Evolutionary conservation across 2,329 filamentous ascomycete genomes (phyloP).

Genomic region (Alternaria alternata): DNA sequence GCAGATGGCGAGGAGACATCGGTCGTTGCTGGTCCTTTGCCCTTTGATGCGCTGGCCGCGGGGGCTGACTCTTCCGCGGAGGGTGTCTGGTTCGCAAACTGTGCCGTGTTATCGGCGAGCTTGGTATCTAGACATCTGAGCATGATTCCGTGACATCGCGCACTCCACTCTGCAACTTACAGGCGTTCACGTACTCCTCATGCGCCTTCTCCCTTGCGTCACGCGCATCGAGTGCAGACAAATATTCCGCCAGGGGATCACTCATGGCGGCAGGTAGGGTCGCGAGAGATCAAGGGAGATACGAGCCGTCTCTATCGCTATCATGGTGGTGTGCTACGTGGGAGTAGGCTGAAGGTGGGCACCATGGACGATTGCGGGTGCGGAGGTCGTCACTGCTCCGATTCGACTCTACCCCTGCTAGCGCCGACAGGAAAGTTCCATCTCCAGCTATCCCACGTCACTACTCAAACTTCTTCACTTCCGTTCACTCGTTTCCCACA

Average conservation of each 20-base stretch:
- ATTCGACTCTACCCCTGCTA: constrained; percentile 26
- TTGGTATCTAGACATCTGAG: constrained; percentile 51
- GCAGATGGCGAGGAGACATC: constrained; percentile 25
- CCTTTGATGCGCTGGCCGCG: constrained; percentile 34
- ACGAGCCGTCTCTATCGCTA: constrained; percentile 8
- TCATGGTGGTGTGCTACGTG: constrained; percentile 35
- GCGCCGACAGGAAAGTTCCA: constrained; percentile 10
- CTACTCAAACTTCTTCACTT: not conserved
- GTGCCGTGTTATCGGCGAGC: constrained; percentile 56
- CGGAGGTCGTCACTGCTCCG: constrained; percentile 29
- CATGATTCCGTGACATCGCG: not conserved
- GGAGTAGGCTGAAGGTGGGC: constrained; percentile 21
- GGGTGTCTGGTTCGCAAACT: constrained; percentile 37
- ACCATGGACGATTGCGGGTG: constrained; percentile 19
- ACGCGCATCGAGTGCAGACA: constrained; percentile 74
- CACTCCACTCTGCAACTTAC: constrained; percentile 58
- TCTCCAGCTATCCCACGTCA: not conserved
- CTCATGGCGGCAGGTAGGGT: constrained; percentile 59
- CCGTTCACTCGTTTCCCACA: too few species aligned
- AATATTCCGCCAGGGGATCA: constrained; percentile 84
- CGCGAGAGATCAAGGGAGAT: constrained; percentile 7
- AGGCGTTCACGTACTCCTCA: constrained; percentile 77
- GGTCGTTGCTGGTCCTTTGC: constrained; percentile 25
- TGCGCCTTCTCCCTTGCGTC: constrained; percentile 73
- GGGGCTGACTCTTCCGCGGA: constrained; percentile 27